These are phyloP conservation scores for Auricularia sp. DNA, from an alignment of 768 basidiomycete genomes.

Conservation along the genomic window DNA sequence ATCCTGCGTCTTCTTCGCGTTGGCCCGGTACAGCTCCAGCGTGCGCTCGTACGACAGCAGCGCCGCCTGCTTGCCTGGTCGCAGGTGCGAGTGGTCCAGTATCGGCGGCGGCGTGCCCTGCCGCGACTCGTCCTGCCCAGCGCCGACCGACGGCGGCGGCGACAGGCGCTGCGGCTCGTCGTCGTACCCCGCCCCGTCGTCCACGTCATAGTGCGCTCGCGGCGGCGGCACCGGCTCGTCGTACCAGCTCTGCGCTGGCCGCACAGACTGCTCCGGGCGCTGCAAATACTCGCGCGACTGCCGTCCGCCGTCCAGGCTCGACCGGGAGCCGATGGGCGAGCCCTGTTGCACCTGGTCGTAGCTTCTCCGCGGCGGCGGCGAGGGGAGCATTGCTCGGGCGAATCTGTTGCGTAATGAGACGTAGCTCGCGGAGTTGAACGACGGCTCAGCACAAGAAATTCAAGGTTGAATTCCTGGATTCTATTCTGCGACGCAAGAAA, in stretches of 20 bases:
- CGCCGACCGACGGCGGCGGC: neutral
- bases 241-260: conserved; percentile 1
- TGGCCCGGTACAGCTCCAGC: conserved; percentile 91
- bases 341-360: neutral
- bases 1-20: conserved; percentile 98
- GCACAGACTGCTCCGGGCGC: neutral
- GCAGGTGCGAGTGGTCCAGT: conserved; percentile 85
- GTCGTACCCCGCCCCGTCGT: neutral
- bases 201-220: neutral
- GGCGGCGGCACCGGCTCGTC: neutral
- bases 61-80: conserved; percentile 85
- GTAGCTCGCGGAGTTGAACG: no score
- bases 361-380: neutral
- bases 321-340: neutral
- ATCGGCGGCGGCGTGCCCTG: conserved; percentile 19
- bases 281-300: neutral
- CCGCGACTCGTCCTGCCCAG: neutral
- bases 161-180: neutral
- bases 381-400: neutral
- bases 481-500: no score
- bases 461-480: no score
- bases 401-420: neutral
- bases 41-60: conserved; percentile 93
- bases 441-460: no score
- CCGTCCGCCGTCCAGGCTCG: neutral